These are phyloP conservation scores for Protoeuglena noctilucae DNA, from an alignment of 139 green algal genomes.

Conservation along the genomic window DNA sequence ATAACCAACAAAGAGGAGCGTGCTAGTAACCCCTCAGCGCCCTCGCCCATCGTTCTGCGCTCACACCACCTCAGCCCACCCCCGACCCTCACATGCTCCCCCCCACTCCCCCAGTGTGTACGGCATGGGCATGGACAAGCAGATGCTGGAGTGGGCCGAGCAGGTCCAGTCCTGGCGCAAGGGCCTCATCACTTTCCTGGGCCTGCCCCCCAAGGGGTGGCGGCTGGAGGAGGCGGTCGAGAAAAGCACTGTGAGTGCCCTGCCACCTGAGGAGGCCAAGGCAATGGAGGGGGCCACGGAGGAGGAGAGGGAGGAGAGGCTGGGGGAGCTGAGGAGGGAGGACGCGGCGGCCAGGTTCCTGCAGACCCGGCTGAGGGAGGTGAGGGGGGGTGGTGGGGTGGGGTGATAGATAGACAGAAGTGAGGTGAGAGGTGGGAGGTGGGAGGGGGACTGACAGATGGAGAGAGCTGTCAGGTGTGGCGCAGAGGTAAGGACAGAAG, in stretches of 20 bases:
- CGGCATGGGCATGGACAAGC: neutral
- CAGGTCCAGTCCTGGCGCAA: neutral
- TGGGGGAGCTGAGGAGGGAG: neutral
- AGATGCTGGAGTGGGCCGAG: neutral
- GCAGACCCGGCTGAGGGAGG: neutral
- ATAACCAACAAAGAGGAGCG: too few relatives aligned
- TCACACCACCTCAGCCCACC: too few relatives aligned
- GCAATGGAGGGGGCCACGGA: neutral
- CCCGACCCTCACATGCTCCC: too few relatives aligned
- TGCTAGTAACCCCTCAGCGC: too few relatives aligned
- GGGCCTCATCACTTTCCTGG: neutral
- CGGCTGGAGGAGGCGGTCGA: neutral
- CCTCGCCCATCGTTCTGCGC: neutral
- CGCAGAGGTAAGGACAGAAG: too few relatives aligned
- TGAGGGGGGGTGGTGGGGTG: too few relatives aligned
- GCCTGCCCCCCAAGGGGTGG: neutral
- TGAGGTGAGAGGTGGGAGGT: too few relatives aligned
- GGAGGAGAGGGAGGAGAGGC: neutral
- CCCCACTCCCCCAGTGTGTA: too few relatives aligned
- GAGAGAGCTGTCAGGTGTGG: too few relatives aligned
- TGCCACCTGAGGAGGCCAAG: neutral
- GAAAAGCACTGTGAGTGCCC: neutral
- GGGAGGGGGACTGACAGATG: too few relatives aligned
- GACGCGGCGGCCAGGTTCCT: neutral
- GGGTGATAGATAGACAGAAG: too few relatives aligned